phyloP scores from a whole-genome alignment of 176 grass and related monocot species.

The Zizania latifolia region DNA sequence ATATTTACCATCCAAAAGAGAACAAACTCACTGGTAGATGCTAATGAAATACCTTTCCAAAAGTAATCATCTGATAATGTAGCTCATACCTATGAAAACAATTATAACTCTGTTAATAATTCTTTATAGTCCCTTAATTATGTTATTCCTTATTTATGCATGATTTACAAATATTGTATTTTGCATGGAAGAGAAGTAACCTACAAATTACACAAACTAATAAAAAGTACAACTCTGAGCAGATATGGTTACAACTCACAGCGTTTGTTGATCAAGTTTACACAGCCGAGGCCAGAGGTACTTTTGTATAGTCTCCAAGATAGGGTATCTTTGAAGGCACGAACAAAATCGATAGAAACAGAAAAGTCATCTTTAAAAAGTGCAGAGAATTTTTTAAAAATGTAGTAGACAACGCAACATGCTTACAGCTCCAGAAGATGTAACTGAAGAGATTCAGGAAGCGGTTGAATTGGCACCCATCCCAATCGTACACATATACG shows the following conservation, averaged over 20 bases:
- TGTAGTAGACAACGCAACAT: conserved; percentile 2
- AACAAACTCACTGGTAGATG: background rate
- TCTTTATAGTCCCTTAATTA: background rate
- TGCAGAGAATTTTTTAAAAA: conserved; percentile 7
- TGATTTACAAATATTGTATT: conserved; percentile 16
- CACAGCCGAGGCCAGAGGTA: conserved; percentile 97
- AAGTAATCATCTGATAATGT: conserved; percentile 99
- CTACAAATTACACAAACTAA: background rate
- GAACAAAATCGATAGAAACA: conserved; percentile 12
- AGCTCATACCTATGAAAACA: conserved; percentile 78
- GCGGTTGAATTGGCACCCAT: conserved; percentile 94
- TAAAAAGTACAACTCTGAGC: background rate
- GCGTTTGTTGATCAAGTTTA: conserved; percentile 87
- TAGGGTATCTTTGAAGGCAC: conserved; percentile 71
- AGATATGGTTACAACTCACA: conserved; percentile 50
- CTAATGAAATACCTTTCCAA: conserved; percentile 76
- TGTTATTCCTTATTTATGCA: background rate
- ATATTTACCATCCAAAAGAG: background rate
- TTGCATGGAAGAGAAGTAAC: background rate
- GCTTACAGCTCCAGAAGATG: conserved; percentile 95
- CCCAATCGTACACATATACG: conserved; percentile 91
- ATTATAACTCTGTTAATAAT: conserved; percentile 18
- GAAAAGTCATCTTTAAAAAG: conserved; percentile 7
- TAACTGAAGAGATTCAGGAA: conserved; percentile 86
- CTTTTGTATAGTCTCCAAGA: conserved; percentile 82